Conservation (phyloP, 2,329 filamentous ascomycete genomes). For the Diplocarpon mali region DNA sequence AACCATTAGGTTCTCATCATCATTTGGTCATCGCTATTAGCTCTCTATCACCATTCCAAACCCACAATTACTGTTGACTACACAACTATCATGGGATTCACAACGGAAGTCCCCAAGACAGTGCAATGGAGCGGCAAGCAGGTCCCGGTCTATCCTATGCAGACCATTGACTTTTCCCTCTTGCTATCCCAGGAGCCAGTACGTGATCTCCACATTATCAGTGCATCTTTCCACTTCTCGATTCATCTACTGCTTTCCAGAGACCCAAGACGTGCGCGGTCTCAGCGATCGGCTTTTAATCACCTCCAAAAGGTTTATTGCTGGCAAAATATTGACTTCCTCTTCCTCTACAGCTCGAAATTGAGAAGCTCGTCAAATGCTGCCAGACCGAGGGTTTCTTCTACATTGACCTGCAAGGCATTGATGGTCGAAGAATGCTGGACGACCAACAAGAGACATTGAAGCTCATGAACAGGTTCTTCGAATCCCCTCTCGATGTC, state of each 20-base stretch:
- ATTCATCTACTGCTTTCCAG: no score
- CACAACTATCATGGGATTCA: slow-evolving; percentile 27
- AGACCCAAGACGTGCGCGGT: no score
- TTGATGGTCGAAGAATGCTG: slow-evolving; percentile 42
- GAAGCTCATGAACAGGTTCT: slow-evolving; percentile 45
- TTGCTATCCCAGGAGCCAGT: slow-evolving; percentile 42
- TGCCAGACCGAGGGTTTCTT: slow-evolving; percentile 44
- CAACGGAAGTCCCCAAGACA: slow-evolving; percentile 32
- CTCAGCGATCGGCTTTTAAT: no score
- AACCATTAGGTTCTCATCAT: not conserved
- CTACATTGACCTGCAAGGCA: slow-evolving; percentile 41
- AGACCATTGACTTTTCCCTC: slow-evolving; percentile 40
- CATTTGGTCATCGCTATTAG: not conserved
- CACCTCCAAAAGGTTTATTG: no score
- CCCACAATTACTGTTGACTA: not conserved
- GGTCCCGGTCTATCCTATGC: slow-evolving; percentile 40
- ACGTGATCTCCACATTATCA: no score
- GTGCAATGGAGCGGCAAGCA: slow-evolving; percentile 39
- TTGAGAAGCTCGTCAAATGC: slow-evolving; percentile 38
- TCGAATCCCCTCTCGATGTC: slow-evolving; percentile 38
- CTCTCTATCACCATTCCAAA: not conserved
- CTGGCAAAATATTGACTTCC: no score
- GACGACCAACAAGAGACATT: slow-evolving; percentile 41
- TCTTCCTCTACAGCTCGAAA: slow-evolving; percentile 26
- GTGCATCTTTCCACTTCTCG: no score